Percentiles rank a stretch among this genome's conserved stretches.
These are phyloP conservation scores for Pholiota microspora DNA, from an alignment of 768 basidiomycete species.

Conservation along the genomic window DNA sequence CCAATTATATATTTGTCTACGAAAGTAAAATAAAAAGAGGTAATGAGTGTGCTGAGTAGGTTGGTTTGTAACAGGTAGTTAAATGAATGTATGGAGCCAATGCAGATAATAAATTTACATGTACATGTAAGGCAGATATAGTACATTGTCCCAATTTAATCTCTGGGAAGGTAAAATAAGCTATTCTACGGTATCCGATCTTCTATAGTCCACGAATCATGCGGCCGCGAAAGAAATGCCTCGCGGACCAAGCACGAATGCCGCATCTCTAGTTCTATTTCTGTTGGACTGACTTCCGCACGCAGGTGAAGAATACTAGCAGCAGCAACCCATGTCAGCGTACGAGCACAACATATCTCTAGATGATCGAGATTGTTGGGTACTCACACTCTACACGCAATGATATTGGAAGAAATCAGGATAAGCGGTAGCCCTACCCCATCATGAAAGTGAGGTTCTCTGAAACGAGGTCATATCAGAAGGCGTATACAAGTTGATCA, in stretches of 20 bases:
- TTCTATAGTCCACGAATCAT: slow-evolving; percentile 9
- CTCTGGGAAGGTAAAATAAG: background rate
- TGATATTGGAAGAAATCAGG: slow-evolving; percentile 33
- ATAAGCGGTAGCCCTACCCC: slow-evolving; percentile 36
- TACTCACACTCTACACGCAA: slow-evolving; percentile 23
- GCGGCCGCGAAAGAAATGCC: slow-evolving; percentile 10
- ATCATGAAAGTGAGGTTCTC: slow-evolving; percentile 28
- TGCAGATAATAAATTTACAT: background rate
- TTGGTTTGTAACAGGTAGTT: background rate
- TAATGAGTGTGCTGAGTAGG: background rate
- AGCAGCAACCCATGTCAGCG: slow-evolving; percentile 21
- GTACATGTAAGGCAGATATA: background rate
- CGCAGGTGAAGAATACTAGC: slow-evolving; percentile 39
- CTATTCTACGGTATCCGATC: background rate
- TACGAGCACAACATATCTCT: slow-evolving; percentile 31
- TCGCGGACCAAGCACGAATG: slow-evolving; percentile 28
- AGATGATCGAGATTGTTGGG: background rate
- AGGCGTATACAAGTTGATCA: background rate
- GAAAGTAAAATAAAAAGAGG: background rate
- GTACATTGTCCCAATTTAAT: background rate
- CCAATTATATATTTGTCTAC: background rate
- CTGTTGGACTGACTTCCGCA: slow-evolving; percentile 31
- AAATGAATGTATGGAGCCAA: background rate
- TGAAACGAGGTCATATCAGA: slow-evolving; percentile 12
- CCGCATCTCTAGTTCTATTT: slow-evolving; percentile 28